phyloP scores from a whole-genome alignment of 2,329 filamentous ascomycete genomes.

The Penicillium sp. region DNA sequence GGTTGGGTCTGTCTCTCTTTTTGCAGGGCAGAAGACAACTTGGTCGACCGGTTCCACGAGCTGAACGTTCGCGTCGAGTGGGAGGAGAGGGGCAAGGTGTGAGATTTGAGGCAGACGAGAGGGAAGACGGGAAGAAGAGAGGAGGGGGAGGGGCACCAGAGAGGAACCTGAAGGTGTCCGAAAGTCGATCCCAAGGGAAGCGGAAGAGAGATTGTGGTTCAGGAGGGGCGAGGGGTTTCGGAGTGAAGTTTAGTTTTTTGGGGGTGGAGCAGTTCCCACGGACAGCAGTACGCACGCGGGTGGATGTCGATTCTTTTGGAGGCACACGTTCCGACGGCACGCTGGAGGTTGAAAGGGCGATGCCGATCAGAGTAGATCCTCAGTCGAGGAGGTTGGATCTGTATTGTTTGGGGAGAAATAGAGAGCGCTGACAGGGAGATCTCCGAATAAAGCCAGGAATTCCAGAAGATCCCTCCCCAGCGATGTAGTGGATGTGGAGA shows the following conservation, averaged over 20 bases:
- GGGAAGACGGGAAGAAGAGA: neutral
- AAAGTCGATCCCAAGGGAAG: neutral
- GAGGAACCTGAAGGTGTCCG: neutral
- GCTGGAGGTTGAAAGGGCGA: neutral
- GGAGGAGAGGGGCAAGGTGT: too few species aligned
- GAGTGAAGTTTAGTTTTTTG: conserved; percentile 21
- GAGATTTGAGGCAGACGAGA: neutral
- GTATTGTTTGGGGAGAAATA: too few species aligned
- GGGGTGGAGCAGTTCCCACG: conserved; percentile 14
- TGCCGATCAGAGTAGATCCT: neutral
- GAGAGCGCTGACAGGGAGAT: too few species aligned
- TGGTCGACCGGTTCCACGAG: too few species aligned
- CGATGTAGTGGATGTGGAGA: too few species aligned
- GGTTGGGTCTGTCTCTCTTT: too few species aligned
- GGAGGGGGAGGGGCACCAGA: neutral
- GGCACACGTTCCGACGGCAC: neutral
- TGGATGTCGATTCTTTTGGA: neutral
- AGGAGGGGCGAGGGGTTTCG: conserved; percentile 15
- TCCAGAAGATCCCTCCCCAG: too few species aligned
- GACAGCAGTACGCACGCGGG: neutral
- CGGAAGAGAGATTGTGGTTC: conserved; percentile 3
- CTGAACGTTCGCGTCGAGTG: too few species aligned
- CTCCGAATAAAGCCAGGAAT: too few species aligned
- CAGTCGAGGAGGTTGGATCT: too few species aligned
- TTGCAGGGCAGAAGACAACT: too few species aligned